Evolutionary conservation across 1,284 basidiomycete species (phyloP).

Genomic region (Microbotryum scabiosae): DNA sequence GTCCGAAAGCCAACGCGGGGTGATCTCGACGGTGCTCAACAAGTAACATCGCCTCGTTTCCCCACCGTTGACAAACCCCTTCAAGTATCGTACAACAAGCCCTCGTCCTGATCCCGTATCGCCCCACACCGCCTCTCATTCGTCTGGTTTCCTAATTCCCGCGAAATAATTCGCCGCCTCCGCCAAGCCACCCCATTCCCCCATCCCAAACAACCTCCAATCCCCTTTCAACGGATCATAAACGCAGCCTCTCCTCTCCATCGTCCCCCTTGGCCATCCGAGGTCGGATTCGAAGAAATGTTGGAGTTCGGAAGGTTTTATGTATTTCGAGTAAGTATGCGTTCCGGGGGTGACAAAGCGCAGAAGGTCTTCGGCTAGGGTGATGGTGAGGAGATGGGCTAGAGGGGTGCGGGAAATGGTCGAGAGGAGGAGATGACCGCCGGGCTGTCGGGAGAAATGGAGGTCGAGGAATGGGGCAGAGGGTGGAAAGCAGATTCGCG

Average conservation of each 20-base stretch:
- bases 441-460: constrained; percentile 54
- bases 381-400: constrained; percentile 79
- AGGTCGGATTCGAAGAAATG: constrained; percentile 63
- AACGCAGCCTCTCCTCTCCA: constrained; percentile 22
- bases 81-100: too few relatives aligned
- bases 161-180: constrained; percentile 30
- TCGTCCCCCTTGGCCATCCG: constrained; percentile 38
- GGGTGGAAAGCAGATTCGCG: background rate
- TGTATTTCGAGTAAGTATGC: constrained; percentile 83
- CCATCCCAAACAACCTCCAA: constrained; percentile 22
- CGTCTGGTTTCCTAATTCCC: constrained; percentile 23
- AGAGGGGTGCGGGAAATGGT: constrained; percentile 94
- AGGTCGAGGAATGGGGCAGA: background rate
- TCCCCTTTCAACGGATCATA: constrained; percentile 25
- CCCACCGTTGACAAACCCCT: too few relatives aligned
- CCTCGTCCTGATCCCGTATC: too few relatives aligned
- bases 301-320: constrained; percentile 81
- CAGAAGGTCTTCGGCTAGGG: constrained; percentile 77
- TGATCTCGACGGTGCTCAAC: too few relatives aligned
- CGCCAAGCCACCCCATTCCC: constrained; percentile 16
- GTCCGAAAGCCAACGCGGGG: too few relatives aligned
- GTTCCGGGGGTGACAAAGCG: constrained; percentile 80
- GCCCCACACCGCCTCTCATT: background rate
- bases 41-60: too few relatives aligned
- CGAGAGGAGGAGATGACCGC: constrained; percentile 88